A percentile compares a stretch with the other conserved stretches of the same genome.
Evolutionary conservation across 805 yeast genomes (phyloP).

Genomic region (Pichia deserticola): DNA sequence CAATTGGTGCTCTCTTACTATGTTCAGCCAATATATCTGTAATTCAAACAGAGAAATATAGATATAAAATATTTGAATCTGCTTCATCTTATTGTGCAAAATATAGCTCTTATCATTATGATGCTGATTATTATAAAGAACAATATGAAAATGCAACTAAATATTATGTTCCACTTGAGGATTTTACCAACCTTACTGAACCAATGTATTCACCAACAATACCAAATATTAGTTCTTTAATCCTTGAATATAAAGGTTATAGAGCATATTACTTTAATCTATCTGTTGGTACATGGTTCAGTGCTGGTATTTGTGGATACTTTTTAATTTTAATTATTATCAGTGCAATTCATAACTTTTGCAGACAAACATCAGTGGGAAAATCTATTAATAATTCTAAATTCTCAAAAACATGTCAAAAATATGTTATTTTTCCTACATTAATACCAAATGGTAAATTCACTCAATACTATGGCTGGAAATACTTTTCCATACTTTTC

Average conservation of each 20-base stretch:
- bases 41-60: neutral
- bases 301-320: conserved; percentile 31
- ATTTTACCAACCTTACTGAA: conserved; percentile 5
- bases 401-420: conserved; percentile 28
- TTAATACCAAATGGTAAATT: conserved; percentile 19
- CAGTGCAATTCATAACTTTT: conserved; percentile 29
- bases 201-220: conserved; percentile 13
- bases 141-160: conserved; percentile 28
- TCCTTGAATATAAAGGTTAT: conserved; percentile 8
- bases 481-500: conserved; percentile 14
- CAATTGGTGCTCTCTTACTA: conserved; percentile 10
- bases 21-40: conserved; percentile 9
- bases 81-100: conserved; percentile 2
- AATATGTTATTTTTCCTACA: conserved; percentile 35
- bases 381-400: conserved; percentile 17
- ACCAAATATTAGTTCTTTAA: conserved; percentile 10
- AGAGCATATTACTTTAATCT: conserved; percentile 15
- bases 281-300: conserved; percentile 27
- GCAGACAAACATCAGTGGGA: conserved; percentile 21
- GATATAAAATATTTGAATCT: conserved; percentile 1
- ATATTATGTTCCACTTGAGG: conserved; percentile 9
- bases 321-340: conserved; percentile 35
- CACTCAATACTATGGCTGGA: conserved; percentile 13
- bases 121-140: conserved; percentile 14
- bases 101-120: conserved; percentile 10